Evolutionary conservation across 1,284 basidiomycete genomes (phyloP).

Genomic region (Apiotrichum gracile): DNA sequence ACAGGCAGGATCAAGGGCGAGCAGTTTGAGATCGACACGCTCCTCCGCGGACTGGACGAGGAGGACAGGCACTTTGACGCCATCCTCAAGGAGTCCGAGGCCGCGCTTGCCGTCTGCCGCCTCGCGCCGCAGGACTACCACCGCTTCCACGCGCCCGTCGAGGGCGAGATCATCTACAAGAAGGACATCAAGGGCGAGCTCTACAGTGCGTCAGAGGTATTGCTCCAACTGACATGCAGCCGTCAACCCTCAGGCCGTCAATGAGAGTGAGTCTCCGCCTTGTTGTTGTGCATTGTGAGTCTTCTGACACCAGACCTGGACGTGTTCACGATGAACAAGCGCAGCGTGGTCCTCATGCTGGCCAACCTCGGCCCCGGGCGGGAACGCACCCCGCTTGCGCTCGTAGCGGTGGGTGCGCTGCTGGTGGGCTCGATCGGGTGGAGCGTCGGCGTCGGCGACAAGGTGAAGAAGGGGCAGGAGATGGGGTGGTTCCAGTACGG

Average conservation of each 20-base stretch:
- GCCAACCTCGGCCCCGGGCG: conserved; percentile 41
- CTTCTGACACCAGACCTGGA: conserved; percentile 11
- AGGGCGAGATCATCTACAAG: conserved; percentile 56
- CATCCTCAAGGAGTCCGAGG: conserved; percentile 12
- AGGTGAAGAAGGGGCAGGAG: conserved; percentile 50
- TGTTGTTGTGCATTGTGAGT: conserved; percentile 7
- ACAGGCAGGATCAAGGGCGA: conserved; percentile 63
- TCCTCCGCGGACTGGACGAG: conserved; percentile 55
- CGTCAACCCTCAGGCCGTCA: conserved; percentile 66
- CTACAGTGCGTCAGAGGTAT: conserved; percentile 36
- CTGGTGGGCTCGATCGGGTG: conserved; percentile 52
- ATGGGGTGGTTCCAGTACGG: conserved; percentile 51
- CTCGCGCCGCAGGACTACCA: conserved; percentile 79
- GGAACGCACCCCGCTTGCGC: conserved; percentile 33
- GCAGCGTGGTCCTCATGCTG: conserved; percentile 30
- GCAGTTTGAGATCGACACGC: conserved; percentile 60
- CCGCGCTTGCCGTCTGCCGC: conserved; percentile 43
- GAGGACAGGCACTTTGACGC: conserved; percentile 51
- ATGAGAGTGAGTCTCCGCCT: conserved; percentile 49
- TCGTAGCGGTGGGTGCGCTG: conserved; percentile 50
- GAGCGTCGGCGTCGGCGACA: conserved; percentile 45
- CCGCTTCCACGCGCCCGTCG: conserved; percentile 72
- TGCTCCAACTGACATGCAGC: conserved; percentile 9
- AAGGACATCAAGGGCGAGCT: conserved; percentile 46
- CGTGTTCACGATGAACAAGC: conserved; percentile 18